These are phyloP conservation scores for Coemansia sp. DNA, from an alignment of 371 early-diverging fungal species.

Conservation along the genomic window DNA sequence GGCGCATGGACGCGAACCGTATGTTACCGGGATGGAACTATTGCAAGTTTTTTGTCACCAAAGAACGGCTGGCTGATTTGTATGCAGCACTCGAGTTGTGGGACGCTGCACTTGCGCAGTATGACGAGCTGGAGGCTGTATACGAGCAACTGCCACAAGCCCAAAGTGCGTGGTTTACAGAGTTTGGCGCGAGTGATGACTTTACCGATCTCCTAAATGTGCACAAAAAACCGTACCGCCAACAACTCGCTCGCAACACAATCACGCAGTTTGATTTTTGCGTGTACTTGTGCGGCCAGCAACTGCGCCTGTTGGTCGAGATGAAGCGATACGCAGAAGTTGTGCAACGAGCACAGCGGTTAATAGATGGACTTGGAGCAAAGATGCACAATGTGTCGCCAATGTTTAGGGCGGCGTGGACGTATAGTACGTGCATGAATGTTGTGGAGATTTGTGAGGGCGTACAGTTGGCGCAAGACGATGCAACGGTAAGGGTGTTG, in stretches of 20 bases:
- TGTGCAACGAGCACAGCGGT: constrained; percentile 37
- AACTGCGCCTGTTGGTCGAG: constrained; percentile 72
- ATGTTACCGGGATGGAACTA: constrained; percentile 97
- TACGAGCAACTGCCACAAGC: constrained; percentile 83
- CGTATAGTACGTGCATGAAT: constrained; percentile 43
- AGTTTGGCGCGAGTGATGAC: constrained; percentile 90
- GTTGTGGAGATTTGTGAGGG: constrained; percentile 52
- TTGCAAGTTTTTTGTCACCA: constrained; percentile 90
- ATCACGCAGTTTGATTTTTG: constrained; percentile 93
- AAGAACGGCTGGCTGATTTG: constrained; percentile 86
- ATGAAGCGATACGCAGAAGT: constrained; percentile 55
- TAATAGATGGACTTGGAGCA: constrained; percentile 31
- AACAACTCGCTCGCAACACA: constrained; percentile 83
- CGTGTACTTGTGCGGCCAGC: constrained; percentile 88
- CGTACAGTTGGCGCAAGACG: constrained; percentile 14
- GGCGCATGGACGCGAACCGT: constrained; percentile 83
- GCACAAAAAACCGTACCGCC: constrained; percentile 77
- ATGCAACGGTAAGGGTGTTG: constrained; percentile 14
- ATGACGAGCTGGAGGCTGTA: constrained; percentile 93
- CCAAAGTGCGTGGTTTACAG: constrained; percentile 85
- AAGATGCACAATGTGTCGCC: constrained; percentile 45
- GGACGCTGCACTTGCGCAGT: constrained; percentile 87
- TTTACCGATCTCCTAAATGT: constrained; percentile 77
- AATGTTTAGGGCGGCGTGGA: constrained; percentile 44
- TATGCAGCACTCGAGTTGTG: constrained; percentile 81